These are phyloP conservation scores for Termitomyces sp. DNA, from an alignment of 768 basidiomycete species.

Conservation along the genomic window DNA sequence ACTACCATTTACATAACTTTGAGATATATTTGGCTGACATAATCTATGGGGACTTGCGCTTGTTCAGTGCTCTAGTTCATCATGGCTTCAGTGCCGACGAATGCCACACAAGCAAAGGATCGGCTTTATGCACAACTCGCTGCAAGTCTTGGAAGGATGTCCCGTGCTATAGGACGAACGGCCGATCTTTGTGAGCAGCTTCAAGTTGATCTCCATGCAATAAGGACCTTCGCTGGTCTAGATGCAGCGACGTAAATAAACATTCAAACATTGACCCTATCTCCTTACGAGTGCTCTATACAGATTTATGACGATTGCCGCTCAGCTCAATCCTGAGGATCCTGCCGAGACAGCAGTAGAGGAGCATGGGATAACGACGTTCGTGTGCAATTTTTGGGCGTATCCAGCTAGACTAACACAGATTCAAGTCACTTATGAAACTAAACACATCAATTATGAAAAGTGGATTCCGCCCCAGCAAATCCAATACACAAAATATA, in stretches of 20 bases:
- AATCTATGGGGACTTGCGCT: no score
- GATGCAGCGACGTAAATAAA: slow-evolving; percentile 77
- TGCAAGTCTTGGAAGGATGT: slow-evolving; percentile 64
- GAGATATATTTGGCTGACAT: neutral
- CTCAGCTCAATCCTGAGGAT: slow-evolving; percentile 34
- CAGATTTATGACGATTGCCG: slow-evolving; percentile 45
- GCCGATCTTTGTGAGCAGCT: slow-evolving; percentile 77
- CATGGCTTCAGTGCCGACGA: slow-evolving; percentile 40
- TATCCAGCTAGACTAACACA: neutral
- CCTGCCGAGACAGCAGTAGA: slow-evolving; percentile 18
- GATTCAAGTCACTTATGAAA: neutral
- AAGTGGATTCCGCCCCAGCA: neutral
- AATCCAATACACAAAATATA: neutral
- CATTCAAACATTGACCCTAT: neutral
- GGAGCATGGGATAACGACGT: neutral
- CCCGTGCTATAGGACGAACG: slow-evolving; percentile 65
- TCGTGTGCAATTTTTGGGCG: neutral
- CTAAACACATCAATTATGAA: neutral
- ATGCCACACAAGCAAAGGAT: slow-evolving; percentile 77
- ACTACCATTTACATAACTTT: no score
- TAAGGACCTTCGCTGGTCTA: slow-evolving; percentile 74
- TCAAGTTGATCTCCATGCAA: slow-evolving; percentile 72
- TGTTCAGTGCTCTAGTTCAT: no score
- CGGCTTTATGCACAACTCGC: slow-evolving; percentile 78
- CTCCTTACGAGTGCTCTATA: neutral